Conservation (phyloP, 2,329 filamentous ascomycete species). For the Sordariomycetes sp. region DNA sequence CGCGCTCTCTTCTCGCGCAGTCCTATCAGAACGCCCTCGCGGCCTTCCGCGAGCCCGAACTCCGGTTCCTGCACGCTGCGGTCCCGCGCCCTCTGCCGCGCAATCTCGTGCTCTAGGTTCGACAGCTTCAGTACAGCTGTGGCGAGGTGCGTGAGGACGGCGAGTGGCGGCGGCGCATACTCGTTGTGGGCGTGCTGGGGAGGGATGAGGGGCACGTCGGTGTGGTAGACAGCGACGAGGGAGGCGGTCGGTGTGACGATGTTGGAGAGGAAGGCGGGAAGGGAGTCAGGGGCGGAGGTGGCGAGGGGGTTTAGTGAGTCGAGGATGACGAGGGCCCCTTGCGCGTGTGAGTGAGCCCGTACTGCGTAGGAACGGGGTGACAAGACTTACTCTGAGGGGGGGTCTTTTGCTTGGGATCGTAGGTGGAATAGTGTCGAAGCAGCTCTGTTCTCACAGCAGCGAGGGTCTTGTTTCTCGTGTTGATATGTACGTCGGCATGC, state of each 20-base stretch:
- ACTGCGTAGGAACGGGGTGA: conserved; percentile 3
- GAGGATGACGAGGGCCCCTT: conserved; percentile 66
- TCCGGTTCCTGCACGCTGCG: conserved; percentile 64
- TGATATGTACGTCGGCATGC: conserved; percentile 58
- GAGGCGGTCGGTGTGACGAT: conserved; percentile 57
- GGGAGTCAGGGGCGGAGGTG: conserved; percentile 38
- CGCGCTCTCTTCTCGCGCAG: conserved; percentile 38
- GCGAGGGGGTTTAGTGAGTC: conserved; percentile 67
- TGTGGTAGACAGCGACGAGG: conserved; percentile 72
- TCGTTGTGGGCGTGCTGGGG: conserved; percentile 28
- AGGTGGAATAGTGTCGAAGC: conserved; percentile 32
- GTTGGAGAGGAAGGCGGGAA: conserved; percentile 60
- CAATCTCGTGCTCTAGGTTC: conserved; percentile 64
- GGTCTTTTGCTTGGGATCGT: conserved; percentile 17
- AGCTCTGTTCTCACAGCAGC: conserved; percentile 50
- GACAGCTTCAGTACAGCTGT: conserved; percentile 71
- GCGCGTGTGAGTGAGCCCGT: background rate
- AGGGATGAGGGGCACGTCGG: conserved; percentile 57
- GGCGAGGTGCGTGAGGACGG: conserved; percentile 71
- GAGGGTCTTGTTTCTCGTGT: conserved; percentile 48
- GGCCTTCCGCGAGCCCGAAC: conserved; percentile 67
- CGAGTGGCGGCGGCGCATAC: conserved; percentile 60
- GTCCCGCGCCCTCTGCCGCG: conserved; percentile 63
- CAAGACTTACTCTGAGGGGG: conserved; percentile 2
- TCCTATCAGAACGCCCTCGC: conserved; percentile 69